Evolutionary conservation across 257 asterid genomes (phyloP).

Genomic region (Rehmannia glutinosa): DNA sequence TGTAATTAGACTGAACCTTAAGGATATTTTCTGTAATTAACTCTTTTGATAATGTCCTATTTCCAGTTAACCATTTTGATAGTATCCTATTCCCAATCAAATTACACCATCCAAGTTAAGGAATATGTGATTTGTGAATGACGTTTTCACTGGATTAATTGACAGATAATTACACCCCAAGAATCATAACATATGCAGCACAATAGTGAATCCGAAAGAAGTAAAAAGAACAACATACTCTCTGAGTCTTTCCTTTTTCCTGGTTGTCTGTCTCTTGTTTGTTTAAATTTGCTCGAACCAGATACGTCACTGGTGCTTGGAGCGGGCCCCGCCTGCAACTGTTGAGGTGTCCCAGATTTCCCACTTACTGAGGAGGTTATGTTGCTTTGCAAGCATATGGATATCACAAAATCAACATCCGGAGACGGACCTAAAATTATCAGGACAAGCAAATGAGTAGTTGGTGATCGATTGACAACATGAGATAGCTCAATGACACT

Average conservation of each 20-base stretch:
- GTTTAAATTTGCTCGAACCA: slow-evolving; percentile 51
- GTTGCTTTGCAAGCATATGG: slow-evolving; percentile 89
- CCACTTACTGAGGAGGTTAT: slow-evolving; percentile 36
- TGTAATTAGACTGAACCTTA: too few relatives aligned
- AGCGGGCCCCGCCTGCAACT: slow-evolving; percentile 41
- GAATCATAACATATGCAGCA: neutral
- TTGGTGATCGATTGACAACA: neutral
- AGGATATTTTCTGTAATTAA: too few relatives aligned
- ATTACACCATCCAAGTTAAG: neutral
- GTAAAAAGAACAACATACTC: slow-evolving; percentile 20
- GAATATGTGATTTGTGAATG: slow-evolving; percentile 29
- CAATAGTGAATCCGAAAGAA: neutral
- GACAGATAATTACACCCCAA: neutral
- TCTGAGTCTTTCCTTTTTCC: slow-evolving; percentile 70
- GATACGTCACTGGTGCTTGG: slow-evolving; percentile 65
- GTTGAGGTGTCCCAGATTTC: slow-evolving; percentile 42
- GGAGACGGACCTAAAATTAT: slow-evolving; percentile 80
- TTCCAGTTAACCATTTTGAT: too few relatives aligned
- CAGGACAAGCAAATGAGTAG: slow-evolving; percentile 2
- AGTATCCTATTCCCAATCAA: neutral
- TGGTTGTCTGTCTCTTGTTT: slow-evolving; percentile 48
- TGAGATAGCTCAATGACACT: neutral
- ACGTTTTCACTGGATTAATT: neutral
- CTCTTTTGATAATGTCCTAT: too few relatives aligned
- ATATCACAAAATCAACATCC: slow-evolving; percentile 80